phyloP scores from a whole-genome alignment of 352 stramenopile species.

The Thalassiosira exigua region DNA sequence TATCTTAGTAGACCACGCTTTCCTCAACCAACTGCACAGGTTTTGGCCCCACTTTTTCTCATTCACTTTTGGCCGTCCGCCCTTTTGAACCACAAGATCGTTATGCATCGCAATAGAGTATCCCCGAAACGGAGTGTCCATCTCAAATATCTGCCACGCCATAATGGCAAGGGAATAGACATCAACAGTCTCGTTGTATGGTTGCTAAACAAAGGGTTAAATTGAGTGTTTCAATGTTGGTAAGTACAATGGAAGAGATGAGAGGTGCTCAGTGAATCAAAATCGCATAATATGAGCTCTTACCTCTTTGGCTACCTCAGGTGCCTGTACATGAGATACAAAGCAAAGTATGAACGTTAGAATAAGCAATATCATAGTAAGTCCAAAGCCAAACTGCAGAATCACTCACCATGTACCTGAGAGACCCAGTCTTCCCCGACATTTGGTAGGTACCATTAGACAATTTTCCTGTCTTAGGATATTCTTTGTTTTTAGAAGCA shows the following conservation, averaged over 20 bases:
- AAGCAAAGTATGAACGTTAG: constrained; percentile 6
- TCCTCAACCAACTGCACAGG: constrained; percentile 32
- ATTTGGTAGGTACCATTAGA: constrained; percentile 71
- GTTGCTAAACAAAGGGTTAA: too few species aligned
- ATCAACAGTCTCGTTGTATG: constrained; percentile 75
- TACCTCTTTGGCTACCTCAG: constrained; percentile 69
- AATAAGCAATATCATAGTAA: too few species aligned
- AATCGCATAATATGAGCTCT: too few species aligned
- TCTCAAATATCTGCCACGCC: constrained; percentile 76
- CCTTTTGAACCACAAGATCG: constrained; percentile 67
- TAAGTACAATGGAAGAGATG: too few species aligned
- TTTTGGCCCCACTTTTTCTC: constrained; percentile 66
- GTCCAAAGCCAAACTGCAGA: too few species aligned
- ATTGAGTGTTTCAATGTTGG: too few species aligned
- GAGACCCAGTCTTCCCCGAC: constrained; percentile 80
- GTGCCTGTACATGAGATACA: constrained; percentile 17
- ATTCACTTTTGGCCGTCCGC: constrained; percentile 67
- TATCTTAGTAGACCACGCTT: constrained; percentile 56
- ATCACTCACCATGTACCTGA: constrained; percentile 69
- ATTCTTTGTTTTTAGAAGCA: constrained; percentile 41
- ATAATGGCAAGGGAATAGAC: constrained; percentile 82
- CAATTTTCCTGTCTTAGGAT: constrained; percentile 59
- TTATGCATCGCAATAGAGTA: constrained; percentile 74
- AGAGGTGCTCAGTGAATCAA: too few species aligned
- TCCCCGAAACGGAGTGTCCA: constrained; percentile 73